A percentile compares a stretch with the other conserved stretches of the same genome.
Evolutionary conservation across 2,329 filamentous ascomycete genomes (phyloP).

Genomic region (Penicillium fuscoglaucum): DNA sequence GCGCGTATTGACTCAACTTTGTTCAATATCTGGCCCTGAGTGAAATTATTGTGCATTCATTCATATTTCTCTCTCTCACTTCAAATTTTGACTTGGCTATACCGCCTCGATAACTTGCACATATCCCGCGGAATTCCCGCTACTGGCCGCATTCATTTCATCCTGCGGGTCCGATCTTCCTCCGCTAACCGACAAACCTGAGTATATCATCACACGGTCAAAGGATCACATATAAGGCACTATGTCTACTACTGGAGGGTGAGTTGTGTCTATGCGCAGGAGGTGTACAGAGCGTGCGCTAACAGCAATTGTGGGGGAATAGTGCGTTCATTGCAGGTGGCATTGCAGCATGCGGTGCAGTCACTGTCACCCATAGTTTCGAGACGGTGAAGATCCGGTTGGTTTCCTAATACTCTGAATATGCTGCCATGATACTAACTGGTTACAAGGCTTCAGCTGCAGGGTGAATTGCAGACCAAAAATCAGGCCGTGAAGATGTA

Average conservation of each 20-base stretch:
- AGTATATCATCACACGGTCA: not conserved
- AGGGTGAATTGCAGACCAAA: constrained; percentile 90
- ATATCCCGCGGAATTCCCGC: not conserved
- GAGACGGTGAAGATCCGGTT: constrained; percentile 98
- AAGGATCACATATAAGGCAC: constrained; percentile 4
- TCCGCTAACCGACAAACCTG: constrained; percentile 18
- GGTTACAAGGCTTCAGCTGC: constrained; percentile 77
- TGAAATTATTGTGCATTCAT: not conserved
- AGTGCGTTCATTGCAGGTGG: constrained; percentile 93
- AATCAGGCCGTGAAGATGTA: constrained; percentile 84
- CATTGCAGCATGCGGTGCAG: constrained; percentile 93
- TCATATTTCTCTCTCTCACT: not conserved
- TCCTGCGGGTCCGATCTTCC: constrained; percentile 20
- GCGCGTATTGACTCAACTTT: constrained; percentile 4
- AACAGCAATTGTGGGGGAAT: constrained; percentile 6
- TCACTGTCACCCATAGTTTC: constrained; percentile 96
- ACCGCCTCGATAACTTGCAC: not conserved
- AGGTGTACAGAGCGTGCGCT: constrained; percentile 9
- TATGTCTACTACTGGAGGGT: constrained; percentile 59
- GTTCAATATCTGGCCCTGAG: not conserved
- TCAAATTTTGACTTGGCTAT: not conserved
- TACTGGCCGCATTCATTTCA: not conserved
- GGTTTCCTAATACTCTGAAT: constrained; percentile 23
- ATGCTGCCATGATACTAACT: constrained; percentile 3
- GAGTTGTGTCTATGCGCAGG: constrained; percentile 13